Evolutionary conservation across 495 filamentous ascomycete genomes (phyloP), one percentile per base, ranked within the genome.

Genomic region (Hypoxylon fuscum): DNA sequence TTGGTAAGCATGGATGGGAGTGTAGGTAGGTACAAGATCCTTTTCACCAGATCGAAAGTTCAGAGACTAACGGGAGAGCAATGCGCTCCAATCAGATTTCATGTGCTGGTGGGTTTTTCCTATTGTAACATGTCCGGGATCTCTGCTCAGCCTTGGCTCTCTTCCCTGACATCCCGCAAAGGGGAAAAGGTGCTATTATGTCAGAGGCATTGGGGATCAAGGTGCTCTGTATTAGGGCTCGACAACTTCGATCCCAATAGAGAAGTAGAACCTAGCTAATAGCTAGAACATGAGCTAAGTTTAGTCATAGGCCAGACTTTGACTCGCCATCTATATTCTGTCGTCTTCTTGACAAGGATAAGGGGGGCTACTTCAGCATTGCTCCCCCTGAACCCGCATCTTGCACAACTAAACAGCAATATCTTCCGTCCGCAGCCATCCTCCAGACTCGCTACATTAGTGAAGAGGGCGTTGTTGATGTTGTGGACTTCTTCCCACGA

Each of bases 401-500:
- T 4, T 79, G 76, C 61, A 87, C 86, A 17, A 88, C 84, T 59
- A 91, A 91, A 70, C 79, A 81, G 63, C 78, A 89, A 66, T 91
- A 91, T 60, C 79, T 90, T 8, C 86, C 88, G 1, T 88, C 84
- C 15, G 85, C 85, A 20, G 89, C 88, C 64, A 83, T 91, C 41
- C 80, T 91, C 0, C 87, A 90, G 60, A 90, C 78, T 0, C 77
- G 88, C 22, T 91, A 87, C 74, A 89, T 88, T 65, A 81, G 85
- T 43, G 88, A 91, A 62, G 83, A 85, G 50, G 88, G 88, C 0
- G 88, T 89, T 0, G 82, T 88, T 0, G 87, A 87, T n/a, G 64
- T 90, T 27, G 72, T 88, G 27, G 88, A 91, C 65, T 91, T 89
- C 75, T 91, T 91, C 49, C 88, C 88, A 2, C 77, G 85, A 0